Conservation (phyloP, 139 green algal genomes). For the Tetraselmis striata region DNA sequence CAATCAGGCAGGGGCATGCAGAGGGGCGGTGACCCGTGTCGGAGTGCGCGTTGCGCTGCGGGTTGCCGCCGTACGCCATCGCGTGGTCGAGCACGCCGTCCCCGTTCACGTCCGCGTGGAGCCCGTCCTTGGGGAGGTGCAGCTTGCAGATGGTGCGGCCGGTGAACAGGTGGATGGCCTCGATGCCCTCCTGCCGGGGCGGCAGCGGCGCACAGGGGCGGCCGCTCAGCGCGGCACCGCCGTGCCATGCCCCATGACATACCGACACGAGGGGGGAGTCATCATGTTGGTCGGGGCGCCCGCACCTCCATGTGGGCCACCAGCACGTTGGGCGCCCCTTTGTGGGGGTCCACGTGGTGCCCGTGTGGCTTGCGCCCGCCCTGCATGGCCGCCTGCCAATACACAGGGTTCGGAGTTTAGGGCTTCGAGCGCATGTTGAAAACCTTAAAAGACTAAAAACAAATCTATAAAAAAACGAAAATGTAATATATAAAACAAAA, state of each 20-base stretch:
- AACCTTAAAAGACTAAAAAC: too few species aligned
- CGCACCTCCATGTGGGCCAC: constrained; percentile 72
- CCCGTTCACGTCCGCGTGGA: constrained; percentile 91
- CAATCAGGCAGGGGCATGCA: not conserved
- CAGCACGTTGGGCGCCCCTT: constrained; percentile 70
- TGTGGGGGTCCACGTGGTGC: constrained; percentile 27
- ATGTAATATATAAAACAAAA: too few species aligned
- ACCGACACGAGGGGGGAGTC: too few species aligned
- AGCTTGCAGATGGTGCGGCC: constrained; percentile 78
- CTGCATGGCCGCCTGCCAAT: not conserved
- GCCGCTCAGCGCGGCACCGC: too few species aligned
- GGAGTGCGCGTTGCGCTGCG: not conserved
- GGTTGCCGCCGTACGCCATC: constrained; percentile 20
- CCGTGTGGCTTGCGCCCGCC: constrained; percentile 1
- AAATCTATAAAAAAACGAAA: too few species aligned
- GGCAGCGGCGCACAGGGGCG: too few species aligned
- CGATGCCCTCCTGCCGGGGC: constrained; percentile 76
- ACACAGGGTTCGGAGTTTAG: too few species aligned
- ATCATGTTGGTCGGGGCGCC: too few species aligned
- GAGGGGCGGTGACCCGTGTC: not conserved
- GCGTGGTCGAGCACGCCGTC: constrained; percentile 94
- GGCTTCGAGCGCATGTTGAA: too few species aligned
- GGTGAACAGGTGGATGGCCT: constrained; percentile 84
- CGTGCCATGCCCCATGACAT: too few species aligned
- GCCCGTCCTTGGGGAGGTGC: constrained; percentile 54